phyloP scores from a whole-genome alignment of 345 rosid genomes.

The Tarenaya hassleriana region DNA sequence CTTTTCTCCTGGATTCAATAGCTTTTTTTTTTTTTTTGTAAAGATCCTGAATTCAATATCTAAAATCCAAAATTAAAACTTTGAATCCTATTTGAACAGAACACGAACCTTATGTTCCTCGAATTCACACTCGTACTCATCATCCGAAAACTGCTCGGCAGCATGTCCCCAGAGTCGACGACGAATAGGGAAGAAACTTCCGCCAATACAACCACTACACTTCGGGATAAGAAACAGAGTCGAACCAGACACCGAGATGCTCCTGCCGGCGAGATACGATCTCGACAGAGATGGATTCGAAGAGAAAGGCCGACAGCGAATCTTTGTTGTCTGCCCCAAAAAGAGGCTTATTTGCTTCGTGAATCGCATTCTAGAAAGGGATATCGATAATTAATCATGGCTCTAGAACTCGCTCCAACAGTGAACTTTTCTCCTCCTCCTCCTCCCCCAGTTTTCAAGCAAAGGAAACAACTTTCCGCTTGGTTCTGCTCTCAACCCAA shows the following conservation, averaged over 20 bases:
- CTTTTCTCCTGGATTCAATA: too few relatives aligned
- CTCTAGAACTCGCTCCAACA: slow-evolving; percentile 17
- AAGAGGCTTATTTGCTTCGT: slow-evolving; percentile 39
- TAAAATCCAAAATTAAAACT: not conserved
- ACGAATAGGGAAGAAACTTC: slow-evolving; percentile 3
- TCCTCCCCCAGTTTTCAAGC: slow-evolving; percentile 3
- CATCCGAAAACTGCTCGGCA: slow-evolving; percentile 88
- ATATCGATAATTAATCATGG: slow-evolving; percentile 28
- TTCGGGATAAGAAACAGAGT: slow-evolving; percentile 19
- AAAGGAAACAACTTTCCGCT: slow-evolving; percentile 20
- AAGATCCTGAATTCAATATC: not conserved
- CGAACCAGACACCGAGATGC: slow-evolving; percentile 23
- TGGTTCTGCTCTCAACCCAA: slow-evolving; percentile 1
- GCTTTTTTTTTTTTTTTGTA: too few relatives aligned
- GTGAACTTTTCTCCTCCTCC: not conserved
- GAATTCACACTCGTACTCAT: slow-evolving; percentile 81
- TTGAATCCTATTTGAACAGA: slow-evolving; percentile 2
- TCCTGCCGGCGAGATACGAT: slow-evolving; percentile 6
- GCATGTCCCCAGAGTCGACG: slow-evolving; percentile 49
- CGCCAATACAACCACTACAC: slow-evolving; percentile 3
- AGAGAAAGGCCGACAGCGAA: slow-evolving; percentile 19
- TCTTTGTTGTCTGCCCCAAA: slow-evolving; percentile 32
- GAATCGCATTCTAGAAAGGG: slow-evolving; percentile 40
- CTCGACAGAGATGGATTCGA: slow-evolving; percentile 12
- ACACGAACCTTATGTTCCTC: slow-evolving; percentile 65